A percentile compares a stretch with the other conserved stretches of the same genome.
phyloP scores from a whole-genome alignment of 208 protist species.

The Trypanosoma scelopori region DNA sequence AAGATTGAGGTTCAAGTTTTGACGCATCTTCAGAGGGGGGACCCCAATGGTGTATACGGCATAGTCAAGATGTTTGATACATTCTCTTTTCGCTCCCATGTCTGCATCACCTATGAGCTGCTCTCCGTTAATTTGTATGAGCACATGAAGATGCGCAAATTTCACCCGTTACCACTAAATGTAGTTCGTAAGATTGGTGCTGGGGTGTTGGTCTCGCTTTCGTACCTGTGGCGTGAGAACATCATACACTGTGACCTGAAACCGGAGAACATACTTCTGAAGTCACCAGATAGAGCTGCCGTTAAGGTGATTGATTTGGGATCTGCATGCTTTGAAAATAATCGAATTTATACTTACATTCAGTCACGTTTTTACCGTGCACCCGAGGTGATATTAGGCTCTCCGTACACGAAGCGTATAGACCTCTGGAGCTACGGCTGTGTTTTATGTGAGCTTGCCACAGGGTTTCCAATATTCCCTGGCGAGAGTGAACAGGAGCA shows the following conservation, averaged over 20 bases:
- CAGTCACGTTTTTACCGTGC: slow-evolving; percentile 92
- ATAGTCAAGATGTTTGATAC: slow-evolving; percentile 73
- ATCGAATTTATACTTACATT: slow-evolving; percentile 92
- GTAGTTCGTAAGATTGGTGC: slow-evolving; percentile 66
- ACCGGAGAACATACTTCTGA: slow-evolving; percentile 96
- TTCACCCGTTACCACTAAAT: slow-evolving; percentile 76
- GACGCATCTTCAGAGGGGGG: slow-evolving; percentile 55
- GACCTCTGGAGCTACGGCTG: slow-evolving; percentile 95
- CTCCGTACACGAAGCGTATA: slow-evolving; percentile 71
- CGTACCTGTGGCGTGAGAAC: slow-evolving; percentile 74
- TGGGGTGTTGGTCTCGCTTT: slow-evolving; percentile 68
- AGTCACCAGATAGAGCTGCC: slow-evolving; percentile 50
- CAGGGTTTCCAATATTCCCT: slow-evolving; percentile 90
- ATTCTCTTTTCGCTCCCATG: slow-evolving; percentile 71
- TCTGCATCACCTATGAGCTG: slow-evolving; percentile 81
- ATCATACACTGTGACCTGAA: slow-evolving; percentile 97
- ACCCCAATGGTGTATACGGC: slow-evolving; percentile 60
- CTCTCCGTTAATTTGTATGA: slow-evolving; percentile 77
- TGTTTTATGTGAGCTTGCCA: slow-evolving; percentile 92
- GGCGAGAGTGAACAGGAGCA: slow-evolving; percentile 88
- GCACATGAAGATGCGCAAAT: slow-evolving; percentile 66
- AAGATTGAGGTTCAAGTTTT: slow-evolving; percentile 83
- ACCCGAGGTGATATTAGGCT: slow-evolving; percentile 86
- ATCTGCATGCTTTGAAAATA: slow-evolving; percentile 93
- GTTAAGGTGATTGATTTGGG: slow-evolving; percentile 98